A percentile compares a stretch with the other conserved stretches of the same genome.
Evolutionary conservation across 2,329 filamentous ascomycete species (phyloP).

Genomic region (Diaporthe amygdali): DNA sequence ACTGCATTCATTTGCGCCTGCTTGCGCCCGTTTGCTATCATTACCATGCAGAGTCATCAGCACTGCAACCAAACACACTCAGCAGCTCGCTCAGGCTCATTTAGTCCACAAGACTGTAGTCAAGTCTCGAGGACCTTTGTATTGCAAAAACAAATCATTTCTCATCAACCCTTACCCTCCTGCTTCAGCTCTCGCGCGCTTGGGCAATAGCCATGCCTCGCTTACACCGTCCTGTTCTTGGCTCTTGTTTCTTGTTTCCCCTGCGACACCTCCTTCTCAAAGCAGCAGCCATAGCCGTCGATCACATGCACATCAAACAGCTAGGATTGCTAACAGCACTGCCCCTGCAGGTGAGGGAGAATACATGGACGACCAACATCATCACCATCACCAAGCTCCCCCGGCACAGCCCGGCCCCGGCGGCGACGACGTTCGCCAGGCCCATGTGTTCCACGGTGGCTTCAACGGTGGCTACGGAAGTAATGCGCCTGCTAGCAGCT

Average conservation of each 20-base stretch:
- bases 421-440: conserved; percentile 71
- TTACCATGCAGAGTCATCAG: conserved; percentile 26
- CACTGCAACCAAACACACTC: conserved; percentile 27
- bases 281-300: conserved; percentile 24
- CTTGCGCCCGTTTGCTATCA: conserved; percentile 26
- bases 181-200: conserved; percentile 26
- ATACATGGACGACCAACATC: conserved; percentile 61
- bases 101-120: conserved; percentile 24
- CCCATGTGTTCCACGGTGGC: conserved; percentile 72
- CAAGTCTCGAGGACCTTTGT: conserved; percentile 35
- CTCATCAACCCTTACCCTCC: conserved; percentile 25
- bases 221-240: conserved; percentile 31
- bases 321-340: conserved; percentile 29
- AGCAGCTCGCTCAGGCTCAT: conserved; percentile 18
- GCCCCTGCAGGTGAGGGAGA: conserved; percentile 62
- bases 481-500: conserved; percentile 58
- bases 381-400: conserved; percentile 65
- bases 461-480: conserved; percentile 65
- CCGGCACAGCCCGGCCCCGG: conserved; percentile 27
- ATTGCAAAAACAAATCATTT: conserved; percentile 33
- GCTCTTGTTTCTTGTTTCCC: conserved; percentile 38
- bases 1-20: conserved; percentile 32
- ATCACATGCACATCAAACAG: conserved; percentile 26
- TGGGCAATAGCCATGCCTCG: conserved; percentile 26
- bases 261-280: conserved; percentile 25